phyloP scores from a whole-genome alignment of 2,329 filamentous ascomycete genomes.

The Raffaelea ambrosiae region DNA sequence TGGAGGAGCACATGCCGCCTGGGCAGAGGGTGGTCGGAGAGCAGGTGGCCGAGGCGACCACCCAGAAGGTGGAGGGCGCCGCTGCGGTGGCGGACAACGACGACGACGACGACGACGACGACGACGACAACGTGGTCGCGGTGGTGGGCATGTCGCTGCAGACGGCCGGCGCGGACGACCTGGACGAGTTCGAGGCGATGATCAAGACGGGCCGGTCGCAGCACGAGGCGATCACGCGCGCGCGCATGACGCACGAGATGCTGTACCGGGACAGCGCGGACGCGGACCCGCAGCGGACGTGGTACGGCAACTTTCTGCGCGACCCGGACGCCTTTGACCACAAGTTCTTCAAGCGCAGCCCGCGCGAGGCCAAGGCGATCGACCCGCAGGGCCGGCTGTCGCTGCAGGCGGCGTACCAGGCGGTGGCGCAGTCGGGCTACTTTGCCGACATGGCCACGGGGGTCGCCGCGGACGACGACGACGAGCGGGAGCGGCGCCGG shows the following conservation, averaged over 20 bases:
- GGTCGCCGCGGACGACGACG: background rate
- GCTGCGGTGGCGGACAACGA: background rate
- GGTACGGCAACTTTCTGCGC: conserved; percentile 19
- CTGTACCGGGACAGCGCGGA: conserved; percentile 13
- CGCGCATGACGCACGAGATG: conserved; percentile 13
- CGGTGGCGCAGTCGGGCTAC: conserved; percentile 20
- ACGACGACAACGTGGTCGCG: conserved; percentile 16
- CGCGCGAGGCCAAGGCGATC: conserved; percentile 25
- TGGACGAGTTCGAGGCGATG: conserved; percentile 24
- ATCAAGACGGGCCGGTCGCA: conserved; percentile 20
- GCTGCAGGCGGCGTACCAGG: conserved; percentile 32
- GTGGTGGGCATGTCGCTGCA: conserved; percentile 28
- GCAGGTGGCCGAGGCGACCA: conserved; percentile 10
- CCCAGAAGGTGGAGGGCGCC: background rate
- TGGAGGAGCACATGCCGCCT: conserved; percentile 7
- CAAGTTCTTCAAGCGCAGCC: conserved; percentile 30
- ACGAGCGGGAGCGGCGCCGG: no score
- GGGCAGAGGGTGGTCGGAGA: no score
- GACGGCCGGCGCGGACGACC: conserved; percentile 23
- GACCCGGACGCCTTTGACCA: conserved; percentile 25
- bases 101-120: background rate
- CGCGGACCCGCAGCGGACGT: conserved; percentile 13
- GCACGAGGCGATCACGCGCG: conserved; percentile 16
- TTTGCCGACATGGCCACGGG: background rate
- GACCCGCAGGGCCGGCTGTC: conserved; percentile 31